These are phyloP conservation scores for Trichoderma erinaceum DNA, from an alignment of 495 filamentous ascomycete genomes.

Conservation along the genomic window DNA sequence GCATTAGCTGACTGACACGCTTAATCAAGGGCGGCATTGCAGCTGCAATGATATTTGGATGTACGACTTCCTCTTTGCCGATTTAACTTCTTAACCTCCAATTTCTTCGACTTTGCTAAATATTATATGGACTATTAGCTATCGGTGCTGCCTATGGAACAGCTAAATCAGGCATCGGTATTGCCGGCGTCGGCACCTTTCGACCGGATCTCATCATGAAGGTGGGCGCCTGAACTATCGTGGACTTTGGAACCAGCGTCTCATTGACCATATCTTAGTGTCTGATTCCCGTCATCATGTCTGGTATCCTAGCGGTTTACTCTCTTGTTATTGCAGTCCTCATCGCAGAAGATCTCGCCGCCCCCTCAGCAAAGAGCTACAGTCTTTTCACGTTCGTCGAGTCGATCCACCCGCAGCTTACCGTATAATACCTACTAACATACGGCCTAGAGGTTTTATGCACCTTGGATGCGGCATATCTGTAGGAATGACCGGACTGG, in stretches of 20 bases:
- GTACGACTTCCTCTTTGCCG: conserved; percentile 47
- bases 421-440: conserved; percentile 22
- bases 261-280: conserved; percentile 45
- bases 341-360: conserved; percentile 76
- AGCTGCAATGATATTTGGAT: conserved; percentile 90
- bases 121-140: conserved; percentile 43
- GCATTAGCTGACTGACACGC: conserved; percentile 32
- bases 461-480: conserved; percentile 87
- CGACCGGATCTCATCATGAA: conserved; percentile 98
- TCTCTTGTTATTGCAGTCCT: conserved; percentile 92
- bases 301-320: conserved; percentile 98
- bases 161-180: conserved; percentile 94
- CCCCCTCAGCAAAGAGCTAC: conserved; percentile 56
- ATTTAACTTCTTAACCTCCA: conserved; percentile 17
- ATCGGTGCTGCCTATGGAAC: conserved; percentile 95
- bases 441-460: conserved; percentile 65
- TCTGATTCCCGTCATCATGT: conserved; percentile 96
- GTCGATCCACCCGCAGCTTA: neutral
- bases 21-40: conserved; percentile 70
- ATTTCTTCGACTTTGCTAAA: conserved; percentile 18
- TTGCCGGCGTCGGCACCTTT: conserved; percentile 88
- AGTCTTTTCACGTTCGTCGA: conserved; percentile 66
- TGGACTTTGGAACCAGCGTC: neutral
- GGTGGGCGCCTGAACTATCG: conserved; percentile 41
- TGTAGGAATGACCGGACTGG: conserved; percentile 84